Percentiles rank a stretch among this genome's conserved stretches.
Conservation (phyloP, 192 early-diverging fungal species). For the Coemansia sp. region DNA sequence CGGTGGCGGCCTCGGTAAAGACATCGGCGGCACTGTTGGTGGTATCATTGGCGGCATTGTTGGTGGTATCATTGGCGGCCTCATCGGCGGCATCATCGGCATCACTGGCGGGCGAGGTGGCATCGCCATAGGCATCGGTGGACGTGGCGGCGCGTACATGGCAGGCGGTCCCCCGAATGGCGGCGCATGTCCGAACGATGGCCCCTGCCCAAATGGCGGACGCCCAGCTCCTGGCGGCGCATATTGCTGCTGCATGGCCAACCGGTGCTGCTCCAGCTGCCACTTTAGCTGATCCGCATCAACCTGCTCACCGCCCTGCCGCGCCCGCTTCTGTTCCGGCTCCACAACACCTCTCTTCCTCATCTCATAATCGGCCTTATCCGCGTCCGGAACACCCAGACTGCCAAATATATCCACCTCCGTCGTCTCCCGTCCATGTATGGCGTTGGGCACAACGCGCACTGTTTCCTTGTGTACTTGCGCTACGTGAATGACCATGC, state of each 20-base stretch:
- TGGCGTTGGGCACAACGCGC: constrained; percentile 73
- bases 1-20: background rate
- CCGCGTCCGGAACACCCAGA: constrained; percentile 83
- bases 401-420: constrained; percentile 96
- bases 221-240: background rate
- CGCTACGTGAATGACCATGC: constrained; percentile 83
- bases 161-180: background rate
- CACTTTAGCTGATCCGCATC: constrained; percentile 46
- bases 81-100: no score
- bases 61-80: constrained; percentile 3
- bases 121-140: background rate
- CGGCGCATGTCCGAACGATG: background rate
- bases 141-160: background rate
- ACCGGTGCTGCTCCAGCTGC: constrained; percentile 53
- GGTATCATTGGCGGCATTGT: background rate
- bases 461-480: constrained; percentile 94
- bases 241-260: constrained; percentile 45
- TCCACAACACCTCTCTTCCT: constrained; percentile 51
- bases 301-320: constrained; percentile 23
- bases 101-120: no score
- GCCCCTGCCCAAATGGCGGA: constrained; percentile 8
- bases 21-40: background rate
- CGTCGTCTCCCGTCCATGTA: constrained; percentile 78
- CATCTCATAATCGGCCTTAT: constrained; percentile 67
- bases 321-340: constrained; percentile 46